These are phyloP conservation scores for Arthrinium phaeospermum DNA, from an alignment of 2,329 filamentous ascomycete species.

Conservation along the genomic window DNA sequence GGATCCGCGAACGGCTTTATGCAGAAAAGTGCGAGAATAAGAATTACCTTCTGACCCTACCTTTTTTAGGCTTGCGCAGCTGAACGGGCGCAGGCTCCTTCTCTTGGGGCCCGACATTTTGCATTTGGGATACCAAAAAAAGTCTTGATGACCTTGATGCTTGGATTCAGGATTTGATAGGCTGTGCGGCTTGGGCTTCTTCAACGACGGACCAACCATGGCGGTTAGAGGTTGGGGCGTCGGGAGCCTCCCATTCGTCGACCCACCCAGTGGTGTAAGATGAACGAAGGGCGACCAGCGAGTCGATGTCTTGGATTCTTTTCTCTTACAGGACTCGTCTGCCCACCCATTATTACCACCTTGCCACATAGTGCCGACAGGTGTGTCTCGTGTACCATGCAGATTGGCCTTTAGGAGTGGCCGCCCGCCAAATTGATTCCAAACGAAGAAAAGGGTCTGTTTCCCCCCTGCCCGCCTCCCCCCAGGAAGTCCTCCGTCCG, in stretches of 20 bases:
- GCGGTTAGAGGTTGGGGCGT: slow-evolving; percentile 48
- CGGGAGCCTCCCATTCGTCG: slow-evolving; percentile 37
- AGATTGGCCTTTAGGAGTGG: slow-evolving; percentile 44
- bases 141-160: slow-evolving; percentile 14
- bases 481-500: not conserved
- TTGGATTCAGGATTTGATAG: slow-evolving; percentile 49
- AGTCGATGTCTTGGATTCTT: slow-evolving; percentile 55
- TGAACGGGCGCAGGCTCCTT: slow-evolving; percentile 34
- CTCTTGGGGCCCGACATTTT: slow-evolving; percentile 31
- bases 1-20: slow-evolving; percentile 36
- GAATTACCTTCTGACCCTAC: slow-evolving; percentile 30
- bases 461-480: not conserved
- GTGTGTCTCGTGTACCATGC: slow-evolving; percentile 49
- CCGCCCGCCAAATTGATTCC: slow-evolving; percentile 29
- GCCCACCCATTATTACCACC: slow-evolving; percentile 40
- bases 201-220: slow-evolving; percentile 44
- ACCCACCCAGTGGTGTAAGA: slow-evolving; percentile 49
- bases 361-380: slow-evolving; percentile 46
- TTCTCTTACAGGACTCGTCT: slow-evolving; percentile 36
- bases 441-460: slow-evolving; percentile 2
- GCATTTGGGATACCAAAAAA: slow-evolving; percentile 32
- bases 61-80: slow-evolving; percentile 28
- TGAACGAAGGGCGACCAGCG: slow-evolving; percentile 45
- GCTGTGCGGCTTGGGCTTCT: slow-evolving; percentile 41
- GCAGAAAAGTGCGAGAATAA: slow-evolving; percentile 29